A percentile compares a stretch with the other conserved stretches of the same genome.
phyloP scores from a whole-genome alignment of 1,284 basidiomycete species.

The Ceratobasidium sp. region DNA sequence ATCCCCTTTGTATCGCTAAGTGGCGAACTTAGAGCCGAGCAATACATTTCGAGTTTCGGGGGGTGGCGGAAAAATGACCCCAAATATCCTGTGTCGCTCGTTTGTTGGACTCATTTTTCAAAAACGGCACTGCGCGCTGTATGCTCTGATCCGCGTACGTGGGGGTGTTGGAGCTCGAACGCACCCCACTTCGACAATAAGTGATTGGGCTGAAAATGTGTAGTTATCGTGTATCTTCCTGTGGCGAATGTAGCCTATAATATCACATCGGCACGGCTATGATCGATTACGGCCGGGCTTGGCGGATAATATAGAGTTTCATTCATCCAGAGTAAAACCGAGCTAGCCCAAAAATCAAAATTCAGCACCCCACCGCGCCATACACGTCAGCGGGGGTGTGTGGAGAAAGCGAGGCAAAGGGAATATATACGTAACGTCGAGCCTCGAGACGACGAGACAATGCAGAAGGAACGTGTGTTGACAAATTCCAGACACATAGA shows the following conservation, averaged over 20 bases:
- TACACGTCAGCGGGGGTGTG: not conserved
- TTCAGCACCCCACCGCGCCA: not conserved
- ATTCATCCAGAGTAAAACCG: not conserved
- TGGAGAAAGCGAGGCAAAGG: not conserved
- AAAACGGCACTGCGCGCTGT: conserved; percentile 22
- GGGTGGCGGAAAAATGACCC: not conserved
- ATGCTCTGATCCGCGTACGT: not conserved
- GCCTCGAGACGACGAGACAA: not conserved
- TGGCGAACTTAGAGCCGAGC: not conserved
- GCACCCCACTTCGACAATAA: not conserved
- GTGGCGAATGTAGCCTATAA: not conserved
- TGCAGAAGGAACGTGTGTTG: conserved; percentile 7
- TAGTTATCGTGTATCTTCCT: not conserved
- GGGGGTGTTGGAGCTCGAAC: conserved; percentile 8
- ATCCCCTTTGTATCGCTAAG: not conserved
- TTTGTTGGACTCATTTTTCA: conserved; percentile 14
- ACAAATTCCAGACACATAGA: conserved; percentile 23
- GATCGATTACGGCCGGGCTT: conserved; percentile 1
- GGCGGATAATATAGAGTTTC: not conserved
- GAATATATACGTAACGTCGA: not conserved
- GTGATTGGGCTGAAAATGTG: not conserved
- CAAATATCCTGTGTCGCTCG: not conserved
- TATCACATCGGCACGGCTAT: conserved; percentile 2
- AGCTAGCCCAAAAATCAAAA: conserved; percentile 2
- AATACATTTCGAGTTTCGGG: not conserved